Percentiles rank a stretch among this genome's conserved stretches.
These are phyloP conservation scores for Anthoceros angustus DNA, from an alignment of 225 moss, liverwort and hornwort genomes.

Conservation along the genomic window DNA sequence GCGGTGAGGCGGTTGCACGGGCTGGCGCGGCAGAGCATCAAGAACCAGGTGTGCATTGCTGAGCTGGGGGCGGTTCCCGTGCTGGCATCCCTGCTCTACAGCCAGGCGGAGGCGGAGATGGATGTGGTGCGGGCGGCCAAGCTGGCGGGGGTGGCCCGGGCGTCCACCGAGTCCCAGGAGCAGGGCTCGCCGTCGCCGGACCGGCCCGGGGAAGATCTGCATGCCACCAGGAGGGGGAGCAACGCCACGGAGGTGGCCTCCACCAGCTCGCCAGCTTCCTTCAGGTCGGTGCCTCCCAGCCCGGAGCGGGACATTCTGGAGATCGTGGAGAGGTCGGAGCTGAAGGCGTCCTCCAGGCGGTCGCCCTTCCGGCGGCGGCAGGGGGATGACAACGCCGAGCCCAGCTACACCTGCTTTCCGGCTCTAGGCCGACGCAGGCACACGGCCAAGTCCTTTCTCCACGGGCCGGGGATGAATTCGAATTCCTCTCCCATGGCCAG, in stretches of 20 bases:
- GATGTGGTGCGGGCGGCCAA: neutral
- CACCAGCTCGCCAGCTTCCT: neutral
- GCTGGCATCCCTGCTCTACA: neutral
- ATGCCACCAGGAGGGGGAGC: neutral
- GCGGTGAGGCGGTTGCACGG: neutral
- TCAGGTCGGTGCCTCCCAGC: neutral
- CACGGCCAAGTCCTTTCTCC: neutral
- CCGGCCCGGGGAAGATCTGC: neutral
- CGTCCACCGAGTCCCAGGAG: neutral
- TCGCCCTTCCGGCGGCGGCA: neutral
- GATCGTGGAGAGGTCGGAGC: neutral
- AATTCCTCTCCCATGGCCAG: too few species aligned
- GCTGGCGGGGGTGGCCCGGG: neutral
- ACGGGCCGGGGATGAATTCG: too few species aligned
- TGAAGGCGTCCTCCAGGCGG: neutral
- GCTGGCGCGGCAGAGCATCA: neutral
- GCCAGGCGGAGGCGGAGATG: neutral
- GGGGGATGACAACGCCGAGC: neutral
- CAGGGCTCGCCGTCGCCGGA: neutral
- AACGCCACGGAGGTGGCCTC: neutral
- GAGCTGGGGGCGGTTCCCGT: neutral
- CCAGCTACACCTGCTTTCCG: neutral
- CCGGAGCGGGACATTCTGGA: neutral
- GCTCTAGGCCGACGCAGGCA: neutral
- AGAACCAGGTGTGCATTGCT: neutral